A percentile compares a stretch with the other conserved stretches of the same genome.
These are phyloP conservation scores for Neocatenulostroma microsporum DNA, from an alignment of 2,329 filamentous ascomycete genomes.

Conservation along the genomic window DNA sequence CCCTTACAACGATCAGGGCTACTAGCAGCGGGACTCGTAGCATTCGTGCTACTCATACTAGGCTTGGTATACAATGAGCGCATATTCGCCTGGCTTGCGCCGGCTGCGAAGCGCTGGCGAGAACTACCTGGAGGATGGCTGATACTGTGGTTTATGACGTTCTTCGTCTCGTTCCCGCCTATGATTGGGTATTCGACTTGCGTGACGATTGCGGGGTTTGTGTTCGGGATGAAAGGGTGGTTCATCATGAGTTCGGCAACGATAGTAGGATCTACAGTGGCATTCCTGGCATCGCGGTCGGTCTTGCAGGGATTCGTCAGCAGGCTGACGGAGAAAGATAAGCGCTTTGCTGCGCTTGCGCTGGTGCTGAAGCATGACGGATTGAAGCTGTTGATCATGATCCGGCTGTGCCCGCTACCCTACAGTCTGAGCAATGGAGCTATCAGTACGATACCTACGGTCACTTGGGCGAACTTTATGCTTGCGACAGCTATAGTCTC, in stretches of 20 bases:
- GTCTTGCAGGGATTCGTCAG: conserved; percentile 72
- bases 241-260: conserved; percentile 73
- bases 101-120: conserved; percentile 69
- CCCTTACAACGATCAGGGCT: conserved; percentile 56
- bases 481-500: conserved; percentile 72
- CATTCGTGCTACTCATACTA: conserved; percentile 50
- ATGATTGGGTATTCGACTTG: conserved; percentile 79
- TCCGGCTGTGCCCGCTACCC: conserved; percentile 83
- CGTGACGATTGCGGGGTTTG: conserved; percentile 60
- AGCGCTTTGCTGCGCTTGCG: conserved; percentile 77
- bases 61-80: conserved; percentile 70
- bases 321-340: conserved; percentile 70
- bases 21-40: conserved; percentile 36
- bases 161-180: conserved; percentile 74
- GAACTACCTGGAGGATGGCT: conserved; percentile 62
- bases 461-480: conserved; percentile 67
- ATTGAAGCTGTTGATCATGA: conserved; percentile 79
- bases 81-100: conserved; percentile 68
- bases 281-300: conserved; percentile 74
- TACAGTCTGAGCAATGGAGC: conserved; percentile 93
- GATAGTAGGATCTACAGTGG: conserved; percentile 65
- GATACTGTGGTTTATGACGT: conserved; percentile 68
- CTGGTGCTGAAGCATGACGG: conserved; percentile 87
- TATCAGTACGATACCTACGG: conserved; percentile 84
- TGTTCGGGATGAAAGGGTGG: conserved; percentile 74